Evolutionary conservation across 2,329 filamentous ascomycete species (phyloP).

Genomic region (Aspergillus sp.): DNA sequence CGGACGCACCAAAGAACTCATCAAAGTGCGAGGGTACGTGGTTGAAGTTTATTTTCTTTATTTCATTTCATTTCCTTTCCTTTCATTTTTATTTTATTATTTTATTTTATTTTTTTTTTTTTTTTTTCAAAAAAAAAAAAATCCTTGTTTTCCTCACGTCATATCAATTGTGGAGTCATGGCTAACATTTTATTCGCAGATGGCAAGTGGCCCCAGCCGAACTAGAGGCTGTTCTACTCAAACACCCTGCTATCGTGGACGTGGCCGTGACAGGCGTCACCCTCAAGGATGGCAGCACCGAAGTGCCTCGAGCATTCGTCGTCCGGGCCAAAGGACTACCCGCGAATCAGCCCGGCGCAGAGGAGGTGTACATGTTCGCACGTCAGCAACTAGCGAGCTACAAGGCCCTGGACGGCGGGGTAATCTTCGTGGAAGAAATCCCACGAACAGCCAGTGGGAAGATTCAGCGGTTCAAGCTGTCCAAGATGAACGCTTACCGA

Average conservation of each 20-base stretch:
- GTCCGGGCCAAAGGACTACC: conserved; percentile 27
- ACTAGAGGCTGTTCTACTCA: conserved; percentile 42
- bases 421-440: conserved; percentile 46
- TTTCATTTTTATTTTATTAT: background rate
- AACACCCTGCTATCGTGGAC: conserved; percentile 41
- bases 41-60: too few species aligned
- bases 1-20: conserved; percentile 41
- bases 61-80: conserved; percentile 6
- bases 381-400: conserved; percentile 41
- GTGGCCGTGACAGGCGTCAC: conserved; percentile 44
- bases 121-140: too few species aligned
- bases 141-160: background rate
- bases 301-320: conserved; percentile 44
- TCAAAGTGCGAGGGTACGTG: conserved; percentile 42
- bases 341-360: conserved; percentile 23
- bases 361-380: conserved; percentile 42
- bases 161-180: background rate
- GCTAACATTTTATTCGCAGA: conserved; percentile 13
- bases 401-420: conserved; percentile 44
- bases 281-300: conserved; percentile 25
- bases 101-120: background rate
- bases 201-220: conserved; percentile 48
- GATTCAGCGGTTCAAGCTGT: conserved; percentile 40
- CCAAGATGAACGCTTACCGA: conserved; percentile 35
- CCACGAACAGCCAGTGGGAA: conserved; percentile 49